Conservation (phyloP, 495 filamentous ascomycete species). For the Hypoxylon fuscum region DNA sequence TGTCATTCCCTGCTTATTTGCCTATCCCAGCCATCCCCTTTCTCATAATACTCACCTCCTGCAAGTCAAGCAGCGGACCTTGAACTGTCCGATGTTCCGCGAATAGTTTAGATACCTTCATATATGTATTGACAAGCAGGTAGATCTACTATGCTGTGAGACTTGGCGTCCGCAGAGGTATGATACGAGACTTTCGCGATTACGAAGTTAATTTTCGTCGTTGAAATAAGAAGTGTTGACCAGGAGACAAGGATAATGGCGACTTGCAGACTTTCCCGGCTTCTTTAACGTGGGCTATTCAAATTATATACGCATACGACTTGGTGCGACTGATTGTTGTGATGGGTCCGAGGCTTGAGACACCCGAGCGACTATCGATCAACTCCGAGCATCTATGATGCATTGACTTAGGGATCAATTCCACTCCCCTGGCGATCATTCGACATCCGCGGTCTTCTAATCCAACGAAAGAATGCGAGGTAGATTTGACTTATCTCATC, state of each 20-base stretch:
- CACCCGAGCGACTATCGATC: conserved; percentile 18
- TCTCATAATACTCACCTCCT: background rate
- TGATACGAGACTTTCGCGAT: too few relatives aligned
- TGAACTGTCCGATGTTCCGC: background rate
- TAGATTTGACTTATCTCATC: background rate
- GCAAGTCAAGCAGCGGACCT: background rate
- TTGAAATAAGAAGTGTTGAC: background rate
- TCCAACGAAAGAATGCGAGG: background rate
- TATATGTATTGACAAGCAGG: too few relatives aligned
- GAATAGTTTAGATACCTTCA: too few relatives aligned
- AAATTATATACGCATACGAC: background rate
- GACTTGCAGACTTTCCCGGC: background rate
- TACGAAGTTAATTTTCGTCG: background rate
- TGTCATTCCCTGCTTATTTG: background rate
- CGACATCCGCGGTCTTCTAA: background rate
- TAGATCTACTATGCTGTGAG: too few relatives aligned
- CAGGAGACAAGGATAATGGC: background rate
- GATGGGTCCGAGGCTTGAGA: conserved; percentile 21
- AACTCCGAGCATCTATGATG: conserved; percentile 11
- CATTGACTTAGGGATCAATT: background rate
- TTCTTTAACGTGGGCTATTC: background rate
- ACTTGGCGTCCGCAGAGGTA: too few relatives aligned
- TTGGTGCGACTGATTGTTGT: background rate
- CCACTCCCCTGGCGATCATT: background rate
- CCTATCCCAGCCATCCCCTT: background rate